Evolutionary conservation across 345 rosid species (phyloP), one percentile per base, ranked within the genome.

Genomic region (Salix caprea): DNA sequence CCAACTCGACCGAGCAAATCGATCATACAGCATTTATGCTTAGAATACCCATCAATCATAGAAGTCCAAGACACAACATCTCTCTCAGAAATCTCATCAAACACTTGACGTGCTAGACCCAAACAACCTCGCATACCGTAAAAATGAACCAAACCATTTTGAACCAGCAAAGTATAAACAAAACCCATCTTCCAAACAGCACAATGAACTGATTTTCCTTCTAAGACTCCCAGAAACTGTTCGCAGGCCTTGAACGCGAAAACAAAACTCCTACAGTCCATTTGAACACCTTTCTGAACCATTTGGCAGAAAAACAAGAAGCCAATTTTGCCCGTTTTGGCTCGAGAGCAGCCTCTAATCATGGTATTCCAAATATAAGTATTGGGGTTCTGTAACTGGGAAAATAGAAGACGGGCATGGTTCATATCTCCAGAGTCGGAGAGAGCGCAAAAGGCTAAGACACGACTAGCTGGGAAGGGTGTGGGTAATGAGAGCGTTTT

Each of bases 1-100:
- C 88, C 86, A 0, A 44, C 78, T 58, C 86, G 76, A 50, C 83
- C 83, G 42, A 81, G 85, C 39, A 81, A 42, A 60, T 86, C 85
- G 39, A 86, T 76, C 85, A 83, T 77, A 79, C 88, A 86, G 14
- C 50, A 69, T 34, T 71, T 7, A 69, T 28, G 52, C 73, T 30
- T 37, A 16, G 83, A 77, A 73, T 81, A 86, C 40, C 76, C 83
- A 78, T 75, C 85, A 46, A 86, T 81, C 82, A 83, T 81, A 32
- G 88, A 83, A 9, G 86, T 86, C 88, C 88, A 86, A 42, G 88
- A 76, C 61, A 81, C 71, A 30, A 81, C 85, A 75, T 86, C 88
- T 39, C 78, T 79, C 1, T 6, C 72, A 75, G 83, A 65, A 12
- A 69, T 79, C 79, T 83, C 88, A 68, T 86, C 86, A 37, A 86